Evolutionary conservation across 371 early-diverging fungal genomes (phyloP).

Genomic region (Lichtheimia ornata): DNA sequence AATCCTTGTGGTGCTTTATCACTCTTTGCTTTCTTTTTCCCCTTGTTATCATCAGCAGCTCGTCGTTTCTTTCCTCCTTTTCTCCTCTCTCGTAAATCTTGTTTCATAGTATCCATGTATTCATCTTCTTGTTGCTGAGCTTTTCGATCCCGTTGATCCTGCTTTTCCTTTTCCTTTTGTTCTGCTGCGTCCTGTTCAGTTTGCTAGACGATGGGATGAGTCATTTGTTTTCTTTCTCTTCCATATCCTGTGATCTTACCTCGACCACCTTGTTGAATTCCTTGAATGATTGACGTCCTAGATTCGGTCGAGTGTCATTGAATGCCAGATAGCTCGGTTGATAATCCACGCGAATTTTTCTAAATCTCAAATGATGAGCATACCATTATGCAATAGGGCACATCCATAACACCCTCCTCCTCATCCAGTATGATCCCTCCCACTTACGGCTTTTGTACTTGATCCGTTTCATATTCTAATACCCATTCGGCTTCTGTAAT

Average conservation of each 20-base stretch:
- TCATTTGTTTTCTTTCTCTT: not conserved
- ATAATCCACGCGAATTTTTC: slow-evolving; percentile 54
- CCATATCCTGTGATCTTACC: slow-evolving; percentile 29
- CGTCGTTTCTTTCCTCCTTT: slow-evolving; percentile 10
- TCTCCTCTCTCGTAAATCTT: not conserved
- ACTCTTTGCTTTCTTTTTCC: not conserved
- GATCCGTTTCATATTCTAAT: slow-evolving; percentile 41
- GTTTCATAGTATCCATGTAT: slow-evolving; percentile 23
- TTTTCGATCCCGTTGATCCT: slow-evolving; percentile 26
- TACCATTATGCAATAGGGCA: too few species aligned
- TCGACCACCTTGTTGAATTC: slow-evolving; percentile 50
- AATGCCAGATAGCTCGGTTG: slow-evolving; percentile 55
- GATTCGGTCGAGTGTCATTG: slow-evolving; percentile 22
- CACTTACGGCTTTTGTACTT: slow-evolving; percentile 53
- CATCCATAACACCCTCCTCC: too few species aligned
- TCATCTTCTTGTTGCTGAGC: slow-evolving; percentile 29
- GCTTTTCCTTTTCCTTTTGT: slow-evolving; percentile 20
- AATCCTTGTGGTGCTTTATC: slow-evolving; percentile 2
- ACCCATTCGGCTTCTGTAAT: slow-evolving; percentile 63
- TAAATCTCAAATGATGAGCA: slow-evolving; percentile 11
- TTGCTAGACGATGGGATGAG: not conserved
- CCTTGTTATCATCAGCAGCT: not conserved
- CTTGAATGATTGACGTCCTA: slow-evolving; percentile 55
- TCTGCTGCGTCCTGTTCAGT: slow-evolving; percentile 10
- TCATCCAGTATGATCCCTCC: too few species aligned